phyloP scores from a whole-genome alignment of 2,329 filamentous ascomycete species.

The Rutstroemia sp. region DNA sequence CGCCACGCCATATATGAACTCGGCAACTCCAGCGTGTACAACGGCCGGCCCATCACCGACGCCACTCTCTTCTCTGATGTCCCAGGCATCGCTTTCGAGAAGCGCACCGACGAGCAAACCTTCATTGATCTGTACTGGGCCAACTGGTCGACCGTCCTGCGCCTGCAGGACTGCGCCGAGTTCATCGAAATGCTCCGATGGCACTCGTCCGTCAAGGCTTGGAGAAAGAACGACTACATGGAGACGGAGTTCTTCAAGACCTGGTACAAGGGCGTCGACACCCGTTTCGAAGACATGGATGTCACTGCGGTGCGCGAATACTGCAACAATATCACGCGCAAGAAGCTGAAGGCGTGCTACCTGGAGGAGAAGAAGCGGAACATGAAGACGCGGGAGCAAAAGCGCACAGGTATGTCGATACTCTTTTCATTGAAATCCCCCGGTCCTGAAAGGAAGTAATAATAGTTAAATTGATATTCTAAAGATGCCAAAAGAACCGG shows the following conservation, averaged over 20 bases:
- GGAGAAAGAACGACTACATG: slow-evolving; percentile 5
- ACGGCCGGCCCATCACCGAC: slow-evolving; percentile 7
- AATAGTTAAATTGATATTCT: slow-evolving; percentile 2
- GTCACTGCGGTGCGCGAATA: slow-evolving; percentile 3
- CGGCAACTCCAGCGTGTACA: slow-evolving; percentile 7
- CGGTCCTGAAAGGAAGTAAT: neutral
- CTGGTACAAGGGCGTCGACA: slow-evolving; percentile 7
- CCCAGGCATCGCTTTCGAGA: slow-evolving; percentile 4
- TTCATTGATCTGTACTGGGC: slow-evolving; percentile 8
- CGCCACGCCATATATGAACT: slow-evolving; percentile 3
- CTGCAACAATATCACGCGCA: slow-evolving; percentile 4
- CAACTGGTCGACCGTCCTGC: slow-evolving; percentile 4
- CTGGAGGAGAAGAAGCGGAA: slow-evolving; percentile 6
- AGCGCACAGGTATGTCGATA: neutral
- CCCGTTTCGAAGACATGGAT: slow-evolving; percentile 8
- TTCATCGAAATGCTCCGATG: slow-evolving; percentile 9
- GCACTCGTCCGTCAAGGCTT: slow-evolving; percentile 8
- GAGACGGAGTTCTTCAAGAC: slow-evolving; percentile 5
- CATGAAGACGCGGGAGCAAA: slow-evolving; percentile 1
- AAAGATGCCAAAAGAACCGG: slow-evolving; percentile 5
- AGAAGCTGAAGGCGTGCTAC: slow-evolving; percentile 8
- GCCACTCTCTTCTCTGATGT: slow-evolving; percentile 7
- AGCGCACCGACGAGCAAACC: slow-evolving; percentile 5
- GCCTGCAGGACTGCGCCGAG: slow-evolving; percentile 7
- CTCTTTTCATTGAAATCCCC: neutral